Evolutionary conservation across 2,329 filamentous ascomycete species (phyloP), one percentile per base, ranked within the genome.

Genomic region (Onygena corvina): DNA sequence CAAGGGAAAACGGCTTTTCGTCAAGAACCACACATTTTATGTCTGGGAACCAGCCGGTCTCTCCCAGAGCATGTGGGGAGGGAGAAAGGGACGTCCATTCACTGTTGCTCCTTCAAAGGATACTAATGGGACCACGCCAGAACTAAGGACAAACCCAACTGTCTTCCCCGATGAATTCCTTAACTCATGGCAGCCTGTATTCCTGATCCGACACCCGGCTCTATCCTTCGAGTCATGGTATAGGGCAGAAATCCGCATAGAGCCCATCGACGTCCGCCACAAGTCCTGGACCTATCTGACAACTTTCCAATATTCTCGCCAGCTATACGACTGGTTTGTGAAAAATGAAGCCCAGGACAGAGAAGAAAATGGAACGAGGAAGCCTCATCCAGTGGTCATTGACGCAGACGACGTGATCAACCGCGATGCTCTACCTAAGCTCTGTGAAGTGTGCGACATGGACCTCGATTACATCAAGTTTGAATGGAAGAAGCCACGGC

Each of bases 321-420:
- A 54, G 46, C 53, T 68, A 16, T 67, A 63, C 47, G 62, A 68
- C 46, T 67, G 59, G 57, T 64, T 57, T 50, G 42, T 55, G 12
- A 53, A 60, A 38, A 55, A 60, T 36, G 49, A 47, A 0, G 52
- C 53, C 27, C 33, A 53, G 4, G 9, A 18, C 9, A 48, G 25
- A 42, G n/a, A 8, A 12, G 20, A 25, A 23, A 27, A 23, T 12
- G 36, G 16, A 7, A n/a, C n/a, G n/a, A n/a, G n/a, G 8, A 20
- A 20, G 2, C 48, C 44, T 5, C 35, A 50, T 4, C 64, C 63
- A 0, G 52, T 64, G 2, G 53, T 68, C 1, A 48, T 67, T 1
- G 67, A 68, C 47, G 64, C 65, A 7, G 60, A 67, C 46, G 66
- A 68, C 49, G 53, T 67, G 3, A 67, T 68, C 34, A 59, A 61